Evolutionary conservation across 2,329 filamentous ascomycete genomes (phyloP).

Genomic region (Diaporthe longicolla): DNA sequence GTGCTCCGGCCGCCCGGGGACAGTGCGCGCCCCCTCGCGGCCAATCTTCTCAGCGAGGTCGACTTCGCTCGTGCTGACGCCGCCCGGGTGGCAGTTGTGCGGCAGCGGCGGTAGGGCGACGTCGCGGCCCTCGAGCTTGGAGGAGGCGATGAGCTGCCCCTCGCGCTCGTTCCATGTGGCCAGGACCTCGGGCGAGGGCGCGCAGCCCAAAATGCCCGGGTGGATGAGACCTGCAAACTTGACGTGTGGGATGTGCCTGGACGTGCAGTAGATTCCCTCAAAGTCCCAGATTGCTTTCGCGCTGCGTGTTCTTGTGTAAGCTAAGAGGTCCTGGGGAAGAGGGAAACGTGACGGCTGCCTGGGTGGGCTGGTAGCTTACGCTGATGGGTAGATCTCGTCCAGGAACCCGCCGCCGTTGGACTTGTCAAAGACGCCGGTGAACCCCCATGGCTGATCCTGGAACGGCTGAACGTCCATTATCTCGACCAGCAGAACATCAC

Average conservation of each 20-base stretch:
- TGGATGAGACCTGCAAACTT: conserved; percentile 92
- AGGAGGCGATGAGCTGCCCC: conserved; percentile 80
- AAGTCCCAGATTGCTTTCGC: conserved; percentile 74
- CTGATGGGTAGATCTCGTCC: conserved; percentile 87
- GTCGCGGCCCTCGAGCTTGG: conserved; percentile 72
- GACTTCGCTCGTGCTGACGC: conserved; percentile 59
- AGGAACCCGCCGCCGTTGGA: conserved; percentile 90
- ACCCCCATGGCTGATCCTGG: conserved; percentile 89
- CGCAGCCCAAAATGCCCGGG: conserved; percentile 91
- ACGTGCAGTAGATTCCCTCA: conserved; percentile 78
- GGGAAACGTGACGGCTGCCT: background rate
- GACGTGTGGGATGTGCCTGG: conserved; percentile 88
- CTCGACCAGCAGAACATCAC: conserved; percentile 87
- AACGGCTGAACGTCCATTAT: conserved; percentile 95
- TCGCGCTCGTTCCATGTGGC: conserved; percentile 89
- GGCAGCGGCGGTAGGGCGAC: conserved; percentile 85
- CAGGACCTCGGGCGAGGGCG: conserved; percentile 83
- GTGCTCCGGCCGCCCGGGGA: conserved; percentile 87
- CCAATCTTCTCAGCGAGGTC: conserved; percentile 77
- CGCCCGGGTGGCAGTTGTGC: conserved; percentile 80
- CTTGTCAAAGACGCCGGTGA: conserved; percentile 85
- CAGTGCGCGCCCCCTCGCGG: conserved; percentile 84
- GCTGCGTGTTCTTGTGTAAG: conserved; percentile 43
- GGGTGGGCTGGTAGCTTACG: conserved; percentile 65
- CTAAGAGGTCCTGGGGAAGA: rapidly evolving